Evolutionary conservation across 345 rosid species (phyloP), one percentile per base, ranked within the genome.

Genomic region (Tarenaya hassleriana): DNA sequence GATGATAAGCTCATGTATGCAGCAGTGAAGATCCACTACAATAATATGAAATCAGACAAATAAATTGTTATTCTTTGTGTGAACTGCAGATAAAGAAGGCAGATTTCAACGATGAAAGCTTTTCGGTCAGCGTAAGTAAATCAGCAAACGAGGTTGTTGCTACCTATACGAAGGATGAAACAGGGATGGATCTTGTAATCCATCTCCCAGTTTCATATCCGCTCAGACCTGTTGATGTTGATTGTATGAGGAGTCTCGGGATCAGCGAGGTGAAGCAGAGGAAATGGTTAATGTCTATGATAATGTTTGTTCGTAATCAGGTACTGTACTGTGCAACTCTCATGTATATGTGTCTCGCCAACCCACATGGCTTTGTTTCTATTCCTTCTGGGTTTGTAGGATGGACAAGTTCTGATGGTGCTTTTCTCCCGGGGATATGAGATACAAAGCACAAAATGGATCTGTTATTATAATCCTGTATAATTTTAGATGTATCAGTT

Each of bases 281-380:
- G 75, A 91, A 84, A 68, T 88, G 96, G 98, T 64, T 84, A 58
- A 81, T 91, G 96, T 91, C 98, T 21, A 84, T 84, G 98, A 79
- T 73, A 77, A 19, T 77, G 76, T 84, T 92, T 69, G 88, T 88
- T 58, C 87, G 96, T 37, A 88, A 81, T 69, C 98, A 88, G 98
- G 98, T 88, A 72, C 16, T 40, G 48, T 34, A 37, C 49, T 43
- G 34, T 5, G 16, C 55, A 55, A 31, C 33, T 18, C 18, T 53
- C 34, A 12, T 7, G 46, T 50, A 37, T 60, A 41, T 66, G 52
- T 41, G 38, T 42, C 16, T 50, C 10, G 16, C 41, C 9, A 5
- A 35, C 11, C 14, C 6, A 10, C n/a, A n/a, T n/a, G n/a, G n/a
- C n/a, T n/a, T n/a, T n/a, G n/a, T n/a, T n/a, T n/a, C n/a, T n/a